These are phyloP conservation scores for Epithemia pelagica DNA, from an alignment of 108 stramenopile genomes.

Conservation along the genomic window DNA sequence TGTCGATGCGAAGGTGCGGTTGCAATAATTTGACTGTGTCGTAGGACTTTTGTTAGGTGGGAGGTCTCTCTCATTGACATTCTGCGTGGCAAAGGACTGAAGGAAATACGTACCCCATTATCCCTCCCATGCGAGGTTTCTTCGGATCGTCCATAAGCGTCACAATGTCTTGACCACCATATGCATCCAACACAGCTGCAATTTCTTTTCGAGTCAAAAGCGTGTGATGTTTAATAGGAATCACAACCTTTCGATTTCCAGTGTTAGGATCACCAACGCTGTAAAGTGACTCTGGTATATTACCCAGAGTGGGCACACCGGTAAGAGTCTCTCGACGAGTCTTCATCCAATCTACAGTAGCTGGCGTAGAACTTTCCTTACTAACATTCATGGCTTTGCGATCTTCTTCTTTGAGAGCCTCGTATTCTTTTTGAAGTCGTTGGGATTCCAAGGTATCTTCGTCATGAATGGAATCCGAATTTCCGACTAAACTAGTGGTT, in stretches of 20 bases:
- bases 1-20: conserved; percentile 41
- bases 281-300: too few species aligned
- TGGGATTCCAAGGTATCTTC: conserved; percentile 31
- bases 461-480: conserved; percentile 12
- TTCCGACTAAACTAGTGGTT: conserved; percentile 1
- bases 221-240: conserved; percentile 41
- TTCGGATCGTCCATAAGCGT: conserved; percentile 32
- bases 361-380: background rate
- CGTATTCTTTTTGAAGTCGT: conserved; percentile 25
- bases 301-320: too few species aligned
- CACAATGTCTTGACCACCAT: conserved; percentile 47
- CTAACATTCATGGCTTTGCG: background rate
- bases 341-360: conserved; percentile 56
- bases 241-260: too few species aligned
- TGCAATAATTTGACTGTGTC: conserved; percentile 23
- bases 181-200: conserved; percentile 32
- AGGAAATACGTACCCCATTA: too few species aligned
- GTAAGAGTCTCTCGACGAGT: conserved; percentile 46
- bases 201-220: conserved; percentile 63
- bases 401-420: conserved; percentile 10
- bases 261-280: too few species aligned
- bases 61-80: conserved; percentile 30
- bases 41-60: too few species aligned
- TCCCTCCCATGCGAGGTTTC: conserved; percentile 31
- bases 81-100: conserved; percentile 28